Conservation (phyloP, 768 basidiomycete genomes). For the Rhizopogon salebrosus region DNA sequence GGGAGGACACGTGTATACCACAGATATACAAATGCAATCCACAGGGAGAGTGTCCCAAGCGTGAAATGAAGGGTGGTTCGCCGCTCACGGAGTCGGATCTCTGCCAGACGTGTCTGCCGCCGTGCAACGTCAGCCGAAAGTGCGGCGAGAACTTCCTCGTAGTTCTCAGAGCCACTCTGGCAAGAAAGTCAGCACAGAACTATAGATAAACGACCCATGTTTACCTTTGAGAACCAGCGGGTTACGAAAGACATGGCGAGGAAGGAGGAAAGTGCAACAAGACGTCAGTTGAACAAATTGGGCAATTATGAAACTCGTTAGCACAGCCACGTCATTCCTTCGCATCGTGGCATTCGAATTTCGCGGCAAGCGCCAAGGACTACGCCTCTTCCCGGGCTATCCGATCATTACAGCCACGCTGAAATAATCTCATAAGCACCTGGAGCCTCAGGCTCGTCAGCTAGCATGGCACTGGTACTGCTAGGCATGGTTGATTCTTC, state of each 20-base stretch:
- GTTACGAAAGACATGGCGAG: conserved; percentile 26
- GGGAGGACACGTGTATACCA: conserved; percentile 69
- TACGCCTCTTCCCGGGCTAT: no score
- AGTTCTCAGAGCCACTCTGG: conserved; percentile 49
- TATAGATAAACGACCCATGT: background rate
- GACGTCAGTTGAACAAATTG: conserved; percentile 1
- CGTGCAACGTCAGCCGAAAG: conserved; percentile 68
- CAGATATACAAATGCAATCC: conserved; percentile 66
- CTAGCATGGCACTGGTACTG: no score
- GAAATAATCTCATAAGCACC: no score
- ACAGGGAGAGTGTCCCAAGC: conserved; percentile 67
- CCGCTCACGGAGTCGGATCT: conserved; percentile 82
- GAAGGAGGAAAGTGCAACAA: background rate
- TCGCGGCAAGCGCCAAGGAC: no score
- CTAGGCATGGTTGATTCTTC: no score
- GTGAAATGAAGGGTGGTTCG: conserved; percentile 74
- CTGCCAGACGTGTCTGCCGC: conserved; percentile 68
- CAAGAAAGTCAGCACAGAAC: background rate
- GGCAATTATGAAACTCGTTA: background rate
- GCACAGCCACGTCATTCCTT: background rate
- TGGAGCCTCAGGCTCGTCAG: no score
- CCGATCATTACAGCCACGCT: no score
- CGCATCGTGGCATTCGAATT: no score
- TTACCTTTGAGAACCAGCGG: conserved; percentile 25
- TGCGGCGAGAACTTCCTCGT: conserved; percentile 64